Percentiles rank a stretch among this genome's conserved stretches.
phyloP scores from a whole-genome alignment of 306 rosid genomes.

The Acacia acuminata region DNA sequence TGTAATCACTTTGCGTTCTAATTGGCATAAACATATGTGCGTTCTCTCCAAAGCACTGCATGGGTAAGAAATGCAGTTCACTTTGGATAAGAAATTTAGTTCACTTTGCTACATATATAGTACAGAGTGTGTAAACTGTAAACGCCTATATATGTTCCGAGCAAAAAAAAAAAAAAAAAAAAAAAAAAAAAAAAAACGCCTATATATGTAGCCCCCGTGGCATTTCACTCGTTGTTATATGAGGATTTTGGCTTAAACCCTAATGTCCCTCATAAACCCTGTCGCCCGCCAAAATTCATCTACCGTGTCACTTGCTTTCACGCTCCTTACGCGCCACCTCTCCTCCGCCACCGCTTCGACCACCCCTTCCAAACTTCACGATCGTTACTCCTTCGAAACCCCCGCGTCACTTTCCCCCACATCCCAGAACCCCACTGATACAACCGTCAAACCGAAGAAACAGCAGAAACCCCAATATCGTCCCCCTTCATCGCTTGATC shows the following conservation, averaged over 20 bases:
- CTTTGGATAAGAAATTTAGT: no score
- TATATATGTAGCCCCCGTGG: no score
- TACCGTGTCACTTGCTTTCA: constrained; percentile 10
- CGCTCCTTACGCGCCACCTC: constrained; percentile 60
- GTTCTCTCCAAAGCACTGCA: no score
- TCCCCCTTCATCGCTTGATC: constrained; percentile 80
- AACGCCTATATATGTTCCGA: no score
- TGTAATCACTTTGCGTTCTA: no score
- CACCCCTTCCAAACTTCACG: constrained; percentile 60
- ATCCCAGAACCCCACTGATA: constrained; percentile 37
- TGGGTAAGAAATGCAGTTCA: no score
- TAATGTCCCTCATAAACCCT: constrained; percentile 53
- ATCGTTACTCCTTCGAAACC: constrained; percentile 62
- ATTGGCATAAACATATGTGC: no score
- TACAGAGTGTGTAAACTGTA: no score
- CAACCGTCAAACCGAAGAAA: constrained; percentile 39
- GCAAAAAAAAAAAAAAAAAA: no score
- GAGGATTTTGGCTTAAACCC: constrained; percentile 37
- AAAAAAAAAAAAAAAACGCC: no score
- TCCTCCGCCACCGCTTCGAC: constrained; percentile 35
- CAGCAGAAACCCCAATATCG: constrained; percentile 59
- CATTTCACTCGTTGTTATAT: no score
- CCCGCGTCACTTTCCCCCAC: constrained; percentile 54
- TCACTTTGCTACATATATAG: no score
- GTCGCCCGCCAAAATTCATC: constrained; percentile 58